Evolutionary conservation across 2,329 filamentous ascomycete genomes (phyloP).

Genomic region (Neofusicoccum umdonicola): DNA sequence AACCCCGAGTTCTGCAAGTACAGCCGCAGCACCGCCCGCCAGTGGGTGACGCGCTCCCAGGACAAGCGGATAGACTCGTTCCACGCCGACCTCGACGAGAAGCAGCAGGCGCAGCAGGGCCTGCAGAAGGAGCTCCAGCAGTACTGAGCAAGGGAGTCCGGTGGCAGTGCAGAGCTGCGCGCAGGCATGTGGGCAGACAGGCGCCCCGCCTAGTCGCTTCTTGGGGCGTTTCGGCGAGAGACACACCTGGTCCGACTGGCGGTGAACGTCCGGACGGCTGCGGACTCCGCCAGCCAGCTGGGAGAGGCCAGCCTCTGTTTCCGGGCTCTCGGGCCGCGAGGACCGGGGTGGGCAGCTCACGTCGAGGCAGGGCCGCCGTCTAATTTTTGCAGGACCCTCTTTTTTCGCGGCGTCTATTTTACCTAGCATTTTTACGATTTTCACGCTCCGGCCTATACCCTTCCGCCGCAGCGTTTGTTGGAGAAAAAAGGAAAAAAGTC

Average conservation of each 20-base stretch:
- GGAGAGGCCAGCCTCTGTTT: background rate
- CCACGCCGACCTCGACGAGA: slow-evolving; percentile 6
- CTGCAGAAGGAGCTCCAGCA: background rate
- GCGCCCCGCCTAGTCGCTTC: background rate
- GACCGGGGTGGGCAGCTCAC: background rate
- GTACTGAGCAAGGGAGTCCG: background rate
- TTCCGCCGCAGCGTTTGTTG: background rate
- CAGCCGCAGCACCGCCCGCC: background rate
- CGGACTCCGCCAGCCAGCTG: background rate
- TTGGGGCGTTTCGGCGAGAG: background rate
- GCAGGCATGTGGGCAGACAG: background rate
- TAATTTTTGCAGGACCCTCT: background rate
- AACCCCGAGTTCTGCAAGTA: slow-evolving; percentile 5
- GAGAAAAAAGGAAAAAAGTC: background rate
- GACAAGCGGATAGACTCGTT: slow-evolving; percentile 8
- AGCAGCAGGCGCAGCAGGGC: background rate
- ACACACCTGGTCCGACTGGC: background rate
- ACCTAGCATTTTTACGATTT: background rate
- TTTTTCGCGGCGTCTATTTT: background rate
- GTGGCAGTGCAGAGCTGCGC: background rate
- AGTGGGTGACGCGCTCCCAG: background rate
- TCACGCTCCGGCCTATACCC: background rate
- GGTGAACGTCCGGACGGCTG: background rate
- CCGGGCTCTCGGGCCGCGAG: background rate
- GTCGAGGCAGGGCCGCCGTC: background rate